phyloP scores from a whole-genome alignment of 1,284 basidiomycete genomes.

The Gastroboletus turbinatus region DNA sequence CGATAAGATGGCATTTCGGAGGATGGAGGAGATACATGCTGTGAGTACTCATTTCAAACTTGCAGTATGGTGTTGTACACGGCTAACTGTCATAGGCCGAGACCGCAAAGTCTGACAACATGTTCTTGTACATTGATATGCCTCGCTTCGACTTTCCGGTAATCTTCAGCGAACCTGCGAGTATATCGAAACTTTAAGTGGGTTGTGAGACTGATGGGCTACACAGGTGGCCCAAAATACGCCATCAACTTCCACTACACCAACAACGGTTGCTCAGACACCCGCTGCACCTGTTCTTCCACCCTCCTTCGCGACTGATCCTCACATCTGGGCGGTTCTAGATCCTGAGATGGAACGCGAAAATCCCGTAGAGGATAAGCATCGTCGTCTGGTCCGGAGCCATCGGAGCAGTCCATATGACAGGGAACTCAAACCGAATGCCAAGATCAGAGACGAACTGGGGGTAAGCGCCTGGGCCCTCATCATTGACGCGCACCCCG shows the following conservation, averaged over 20 bases:
- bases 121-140: slow-evolving; percentile 93
- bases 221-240: slow-evolving; percentile 37
- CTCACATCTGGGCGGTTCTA: slow-evolving; percentile 83
- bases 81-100: slow-evolving; percentile 57
- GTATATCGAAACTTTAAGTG: slow-evolving; percentile 21
- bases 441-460: slow-evolving; percentile 91
- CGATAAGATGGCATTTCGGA: slow-evolving; percentile 88
- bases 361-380: slow-evolving; percentile 97
- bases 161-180: slow-evolving; percentile 88
- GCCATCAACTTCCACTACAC: slow-evolving; percentile 39
- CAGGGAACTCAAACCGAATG: slow-evolving; percentile 94
- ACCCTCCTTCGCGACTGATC: slow-evolving; percentile 55
- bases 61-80: neutral
- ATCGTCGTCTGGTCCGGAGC: slow-evolving; percentile 90
- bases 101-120: slow-evolving; percentile 83
- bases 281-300: slow-evolving; percentile 47
- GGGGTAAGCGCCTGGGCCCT: slow-evolving; percentile 52
- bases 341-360: slow-evolving; percentile 90
- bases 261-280: slow-evolving; percentile 39
- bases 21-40: slow-evolving; percentile 91
- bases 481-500: neutral
- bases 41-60: slow-evolving; percentile 44
- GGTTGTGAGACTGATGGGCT: slow-evolving; percentile 4
- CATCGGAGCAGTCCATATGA: slow-evolving; percentile 95
- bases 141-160: slow-evolving; percentile 98